These are phyloP conservation scores for Diaporthe citrichinensis DNA, from an alignment of 2,329 filamentous ascomycete species.

Conservation along the genomic window DNA sequence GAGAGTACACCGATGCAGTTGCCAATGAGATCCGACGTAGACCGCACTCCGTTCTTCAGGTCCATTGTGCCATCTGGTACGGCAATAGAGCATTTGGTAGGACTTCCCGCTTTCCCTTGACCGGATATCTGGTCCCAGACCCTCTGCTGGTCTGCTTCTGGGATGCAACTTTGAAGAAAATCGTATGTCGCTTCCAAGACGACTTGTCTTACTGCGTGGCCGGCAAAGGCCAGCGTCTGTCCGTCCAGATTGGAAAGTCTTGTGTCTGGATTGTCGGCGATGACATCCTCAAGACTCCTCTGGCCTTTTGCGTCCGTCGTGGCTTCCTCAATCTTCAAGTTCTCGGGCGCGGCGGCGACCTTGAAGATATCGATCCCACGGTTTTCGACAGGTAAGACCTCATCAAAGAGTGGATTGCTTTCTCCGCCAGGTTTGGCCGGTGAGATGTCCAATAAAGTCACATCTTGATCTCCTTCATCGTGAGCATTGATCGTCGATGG, in stretches of 20 bases:
- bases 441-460: constrained; percentile 26
- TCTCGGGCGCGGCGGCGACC: not conserved
- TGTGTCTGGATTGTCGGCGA: constrained; percentile 15
- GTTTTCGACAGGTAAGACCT: not conserved
- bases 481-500: constrained; percentile 32
- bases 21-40: constrained; percentile 16
- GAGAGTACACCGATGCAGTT: constrained; percentile 34
- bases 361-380: constrained; percentile 30
- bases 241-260: constrained; percentile 27
- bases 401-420: not conserved
- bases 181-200: constrained; percentile 31
- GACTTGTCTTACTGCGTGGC: constrained; percentile 32
- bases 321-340: not conserved
- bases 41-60: constrained; percentile 16
- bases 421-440: not conserved
- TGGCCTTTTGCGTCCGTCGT: not conserved
- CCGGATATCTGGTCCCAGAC: constrained; percentile 4
- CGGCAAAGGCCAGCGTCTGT: constrained; percentile 25
- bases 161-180: constrained; percentile 32
- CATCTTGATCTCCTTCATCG: constrained; percentile 27
- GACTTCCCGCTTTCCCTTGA: not conserved
- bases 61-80: constrained; percentile 11
- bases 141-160: not conserved
- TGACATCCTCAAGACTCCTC: constrained; percentile 16
- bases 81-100: not conserved